Base-by-base conservation (phyloP, 352 stramenopile genomes). In the Globisporangium iwayamae region DNA sequence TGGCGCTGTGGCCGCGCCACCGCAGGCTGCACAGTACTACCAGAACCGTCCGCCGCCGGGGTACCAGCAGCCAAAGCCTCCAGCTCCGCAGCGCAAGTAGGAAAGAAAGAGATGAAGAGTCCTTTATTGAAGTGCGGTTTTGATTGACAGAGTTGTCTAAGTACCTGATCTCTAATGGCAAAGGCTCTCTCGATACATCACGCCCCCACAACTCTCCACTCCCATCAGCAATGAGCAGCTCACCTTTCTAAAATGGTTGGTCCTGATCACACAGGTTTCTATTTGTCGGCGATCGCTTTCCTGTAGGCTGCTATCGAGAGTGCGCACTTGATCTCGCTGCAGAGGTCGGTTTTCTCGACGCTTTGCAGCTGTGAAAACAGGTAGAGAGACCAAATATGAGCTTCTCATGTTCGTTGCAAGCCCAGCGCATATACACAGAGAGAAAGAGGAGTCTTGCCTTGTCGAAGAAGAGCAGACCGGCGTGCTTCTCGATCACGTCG, bases 381-480 rank as follows among this genome's bases (percentile, higher is more conserved):
- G 47, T 6, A 53, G 4, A 56, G 10, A 50, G 6, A 25, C 4
- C 11, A 32, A 32, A 56, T 52, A 11, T 46, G 28, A 46, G 52
- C 16, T 25, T 1, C 3, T 53, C 28, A 56, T 3, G 28, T 20
- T 36, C 34, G 13, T n/a, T 14, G 14, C 39, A 48, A 4, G 14
- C 14, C 16, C 41, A n/a, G 41, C 16, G 41, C 20, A 16, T n/a
- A 30, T 10, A 43, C 20, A 67, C 22, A n/a, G n/a, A 20, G 20
- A 38, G 14, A 50, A 10, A 41, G 5, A n/a, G 9, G 51, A 20
- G 18, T 20, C 32, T 13, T 55, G 92, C 83, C 72, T 93, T 88
- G 58, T 97, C 81, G 70, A 98, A 98, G 68, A 98, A 98, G 59
- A 97, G 74, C 39, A 98, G 60, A 1, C 96, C 95, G 14, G 93